A percentile compares a stretch with the other conserved stretches of the same genome.
These are phyloP conservation scores for thale cress (Arabidopsis thaliana) DNA, from an alignment of 345 rosid species.

Conservation along the genomic window TAIR10.1 NC_003075.7:10087001-10087500, in stretches of 20 bases:
- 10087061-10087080: conserved; percentile 28
- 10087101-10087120: conserved; percentile 39
- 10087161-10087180: neutral
- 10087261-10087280: neutral
- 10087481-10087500: conserved; percentile 47
- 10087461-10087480: conserved; percentile 38
- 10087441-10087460: neutral
- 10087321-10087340: conserved; percentile 2
- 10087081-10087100: conserved; percentile 24
- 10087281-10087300: neutral
- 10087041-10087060: conserved; percentile 33
- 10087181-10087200: too few relatives aligned
- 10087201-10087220: neutral
- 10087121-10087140: neutral
- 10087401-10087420: conserved; percentile 20
- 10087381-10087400: conserved; percentile 8
- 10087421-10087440: neutral
- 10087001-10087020: conserved; percentile 72
- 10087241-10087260: neutral
- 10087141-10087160: conserved; percentile 11
- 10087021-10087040: conserved; percentile 52
- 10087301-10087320: neutral
- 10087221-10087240: neutral
- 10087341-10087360: neutral
- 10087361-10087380: neutral